A percentile compares a stretch with the other conserved stretches of the same genome.
phyloP scores from a whole-genome alignment of 2,329 filamentous ascomycete species.

The Fusarium sp. region DNA sequence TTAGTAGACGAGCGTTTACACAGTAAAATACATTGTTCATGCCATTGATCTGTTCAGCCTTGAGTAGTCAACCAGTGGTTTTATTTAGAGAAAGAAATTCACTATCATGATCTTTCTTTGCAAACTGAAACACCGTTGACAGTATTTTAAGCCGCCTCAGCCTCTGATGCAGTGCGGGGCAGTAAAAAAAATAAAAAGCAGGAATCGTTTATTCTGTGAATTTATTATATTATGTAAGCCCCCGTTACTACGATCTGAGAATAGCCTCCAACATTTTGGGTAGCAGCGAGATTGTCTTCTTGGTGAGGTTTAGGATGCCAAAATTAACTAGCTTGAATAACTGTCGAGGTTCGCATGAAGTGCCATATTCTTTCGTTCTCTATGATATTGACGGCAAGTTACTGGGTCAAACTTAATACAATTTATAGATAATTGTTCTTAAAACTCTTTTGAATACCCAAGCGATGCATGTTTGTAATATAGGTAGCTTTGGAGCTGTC shows the following conservation, averaged over 20 bases:
- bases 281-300: background rate
- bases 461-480: background rate
- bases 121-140: background rate
- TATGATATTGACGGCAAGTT: background rate
- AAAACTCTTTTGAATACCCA: background rate
- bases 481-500: background rate
- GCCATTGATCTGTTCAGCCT: background rate
- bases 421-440: background rate
- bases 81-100: no score
- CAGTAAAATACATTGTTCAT: conserved; percentile 27
- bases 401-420: background rate
- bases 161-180: conserved; percentile 27
- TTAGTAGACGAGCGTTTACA: conserved; percentile 19
- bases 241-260: background rate
- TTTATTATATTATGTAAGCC: conserved; percentile 48
- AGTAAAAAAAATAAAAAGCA: conserved; percentile 3
- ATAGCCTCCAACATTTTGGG: background rate
- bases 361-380: background rate
- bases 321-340: background rate
- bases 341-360: background rate
- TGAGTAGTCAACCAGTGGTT: background rate
- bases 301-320: background rate
- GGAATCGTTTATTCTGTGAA: conserved; percentile 43
- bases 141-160: conserved; percentile 8
- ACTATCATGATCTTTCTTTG: background rate